A percentile compares a stretch with the other conserved stretches of the same genome.
Evolutionary conservation across 1,284 basidiomycete genomes (phyloP).

Genomic region (Cerioporus squamosus): DNA sequence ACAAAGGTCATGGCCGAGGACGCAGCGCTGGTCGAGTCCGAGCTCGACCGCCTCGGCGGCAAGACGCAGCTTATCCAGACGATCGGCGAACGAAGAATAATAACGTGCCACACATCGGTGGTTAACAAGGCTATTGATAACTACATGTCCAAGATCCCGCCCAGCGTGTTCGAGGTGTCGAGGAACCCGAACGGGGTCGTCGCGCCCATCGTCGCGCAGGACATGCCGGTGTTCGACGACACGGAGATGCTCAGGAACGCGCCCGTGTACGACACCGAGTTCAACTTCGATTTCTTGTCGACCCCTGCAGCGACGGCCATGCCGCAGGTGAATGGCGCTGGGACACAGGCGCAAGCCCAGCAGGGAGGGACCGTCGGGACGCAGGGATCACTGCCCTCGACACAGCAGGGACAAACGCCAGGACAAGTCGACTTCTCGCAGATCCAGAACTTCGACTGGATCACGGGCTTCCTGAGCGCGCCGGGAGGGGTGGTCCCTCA

Average conservation of each 20-base stretch:
- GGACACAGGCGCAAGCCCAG: not conserved
- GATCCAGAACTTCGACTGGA: conserved; percentile 16
- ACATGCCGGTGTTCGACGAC: conserved; percentile 41
- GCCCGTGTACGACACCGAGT: not conserved
- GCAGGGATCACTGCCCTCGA: not conserved
- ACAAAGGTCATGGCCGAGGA: conserved; percentile 38
- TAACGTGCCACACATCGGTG: conserved; percentile 5
- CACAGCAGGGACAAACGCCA: conserved; percentile 2
- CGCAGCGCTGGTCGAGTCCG: conserved; percentile 40
- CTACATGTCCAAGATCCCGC: not conserved
- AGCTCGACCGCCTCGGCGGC: conserved; percentile 70
- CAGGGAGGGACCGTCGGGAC: no score
- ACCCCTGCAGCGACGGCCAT: not conserved
- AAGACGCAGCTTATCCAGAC: conserved; percentile 47
- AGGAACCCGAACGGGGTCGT: conserved; percentile 29
- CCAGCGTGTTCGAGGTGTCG: conserved; percentile 12
- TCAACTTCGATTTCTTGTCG: conserved; percentile 1
- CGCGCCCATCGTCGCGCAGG: conserved; percentile 44
- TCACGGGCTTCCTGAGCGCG: conserved; percentile 6
- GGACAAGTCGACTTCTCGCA: conserved; percentile 3
- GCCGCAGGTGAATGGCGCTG: not conserved
- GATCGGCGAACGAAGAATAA: conserved; percentile 12
- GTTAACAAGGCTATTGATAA: not conserved
- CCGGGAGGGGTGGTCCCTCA: not conserved
- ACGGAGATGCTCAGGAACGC: not conserved